Evolutionary conservation across 352 stramenopile species (phyloP), one percentile per base, ranked within the genome.

Genomic region (Elongisporangium anandrum): DNA sequence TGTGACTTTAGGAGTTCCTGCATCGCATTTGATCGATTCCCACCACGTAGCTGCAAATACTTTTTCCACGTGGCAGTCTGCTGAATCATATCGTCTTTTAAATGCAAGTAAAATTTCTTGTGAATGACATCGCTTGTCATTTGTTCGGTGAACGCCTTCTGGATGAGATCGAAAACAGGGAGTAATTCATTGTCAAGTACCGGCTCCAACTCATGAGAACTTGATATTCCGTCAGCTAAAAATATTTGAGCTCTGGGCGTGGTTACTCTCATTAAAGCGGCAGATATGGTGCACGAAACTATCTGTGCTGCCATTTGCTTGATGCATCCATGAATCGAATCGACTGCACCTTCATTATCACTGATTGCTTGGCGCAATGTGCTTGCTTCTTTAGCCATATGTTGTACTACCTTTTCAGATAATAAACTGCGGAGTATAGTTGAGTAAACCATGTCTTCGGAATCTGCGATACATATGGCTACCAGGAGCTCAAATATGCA

Each of bases 11-110:
- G 52, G 1, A 47, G n/a, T 10, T 15, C 3, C 15, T 51, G 61
- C 56, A 1, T 12, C 9, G 34, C 3, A 12, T 12, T 45, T 45
- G 34, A 45, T 53, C 15, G n/a, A 34, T 24, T n/a, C 1, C 16
- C 13, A 26, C 20, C 20, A 19, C 50, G 29, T n/a, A 51, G 4
- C 22, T 49, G 60, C 5, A 79, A 26, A 52, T 77, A 79, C 0
- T 24, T 12, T 41, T 66, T 75, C 72, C 72, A 81, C 6, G 61
- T 20, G 17, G 50, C 23, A 7, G 19, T 20, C 52, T 77, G 60
- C n/a, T 56, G 29, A n/a, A 59, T 19, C 69, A 81, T 81, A 21
- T 81, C 64, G 8, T 56, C 39, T 10, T 66, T 69, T 7, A 81
- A 24, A 3, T 61, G 23, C 4, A 4, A 7, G 19, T 13, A 57